Evolutionary conservation across 805 yeast species (phyloP), one percentile per base, ranked within the genome.

Genomic region (Limtongia smithiae): DNA sequence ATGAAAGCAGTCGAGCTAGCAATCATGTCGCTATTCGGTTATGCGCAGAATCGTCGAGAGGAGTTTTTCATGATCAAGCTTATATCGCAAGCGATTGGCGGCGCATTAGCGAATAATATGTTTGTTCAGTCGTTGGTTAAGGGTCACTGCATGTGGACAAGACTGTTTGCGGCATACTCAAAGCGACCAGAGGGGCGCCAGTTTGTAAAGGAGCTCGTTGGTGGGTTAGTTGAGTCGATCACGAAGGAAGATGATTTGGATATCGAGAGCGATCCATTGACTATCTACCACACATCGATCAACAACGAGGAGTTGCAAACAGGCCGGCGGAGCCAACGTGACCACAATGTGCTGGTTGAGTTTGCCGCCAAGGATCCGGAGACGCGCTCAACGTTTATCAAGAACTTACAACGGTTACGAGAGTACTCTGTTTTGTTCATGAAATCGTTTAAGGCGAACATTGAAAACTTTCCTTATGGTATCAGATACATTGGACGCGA

Each of bases 201-300:
- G 30, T 50, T 53, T 2, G 65, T 68, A 55, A 63, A 51, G 24
- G 56, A 46, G 5, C 57, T 78, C 4, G 63, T 79, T 28, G 65
- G 68, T 0, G 66, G 73, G 1, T 57, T 75, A 18, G 63, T 76
- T 2, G 65, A 68, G 22, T 62, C 60, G 14, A 58, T 77, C 9
- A 50, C 66, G 14, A 57, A 63, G 18, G 66, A 68, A 27, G 62
- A 66, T 7, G 69, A 68, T 4, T 64, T 82, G 9, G 81, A 82
- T 47, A 79, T 88, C 56, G 96, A 90, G 62, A 80, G 90, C 47
- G 86, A 89, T 64, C 97, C 97, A 1, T 64, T 77, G 2, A 67
- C 68, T 14, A 54, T 61, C 4, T 60, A 62, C 41, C 54, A 55
- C 35, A 45, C 60, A 17, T 32, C 58, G 17, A 54, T 62, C n/a